Conservation (phyloP, 441 rosid species). For the Mallotus japonicus region DNA sequence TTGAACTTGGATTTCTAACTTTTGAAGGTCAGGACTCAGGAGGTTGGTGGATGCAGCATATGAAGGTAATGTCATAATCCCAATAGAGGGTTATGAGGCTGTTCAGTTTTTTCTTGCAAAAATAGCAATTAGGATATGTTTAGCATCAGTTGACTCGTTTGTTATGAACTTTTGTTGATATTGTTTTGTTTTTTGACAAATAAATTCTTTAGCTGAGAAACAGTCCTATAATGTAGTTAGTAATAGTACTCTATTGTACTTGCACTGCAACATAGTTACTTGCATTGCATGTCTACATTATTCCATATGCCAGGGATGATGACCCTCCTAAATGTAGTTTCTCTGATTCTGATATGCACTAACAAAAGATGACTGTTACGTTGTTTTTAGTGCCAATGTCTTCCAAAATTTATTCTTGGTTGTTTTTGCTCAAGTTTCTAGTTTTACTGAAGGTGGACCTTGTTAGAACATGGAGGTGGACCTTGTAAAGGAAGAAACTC, state of each 20-base stretch:
- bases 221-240: no score
- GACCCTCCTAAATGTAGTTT: no score
- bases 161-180: neutral
- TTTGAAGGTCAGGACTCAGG: constrained; percentile 70
- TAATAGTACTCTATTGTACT: neutral
- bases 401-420: neutral
- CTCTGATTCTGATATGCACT: no score
- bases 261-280: neutral
- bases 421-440: constrained; percentile 10
- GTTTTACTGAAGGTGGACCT: neutral
- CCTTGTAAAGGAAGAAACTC: no score
- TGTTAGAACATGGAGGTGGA: no score
- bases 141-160: neutral
- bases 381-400: neutral
- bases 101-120: constrained; percentile 78
- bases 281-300: no score
- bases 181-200: no score
- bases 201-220: no score
- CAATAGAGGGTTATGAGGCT: constrained; percentile 75
- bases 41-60: constrained; percentile 52
- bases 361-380: neutral
- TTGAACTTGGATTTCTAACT: constrained; percentile 23
- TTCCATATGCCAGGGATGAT: no score
- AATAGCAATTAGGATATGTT: constrained; percentile 22
- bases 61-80: constrained; percentile 71